Conservation (phyloP, 176 grass and related monocot genomes). For the Aegilops speltoides region DNA sequence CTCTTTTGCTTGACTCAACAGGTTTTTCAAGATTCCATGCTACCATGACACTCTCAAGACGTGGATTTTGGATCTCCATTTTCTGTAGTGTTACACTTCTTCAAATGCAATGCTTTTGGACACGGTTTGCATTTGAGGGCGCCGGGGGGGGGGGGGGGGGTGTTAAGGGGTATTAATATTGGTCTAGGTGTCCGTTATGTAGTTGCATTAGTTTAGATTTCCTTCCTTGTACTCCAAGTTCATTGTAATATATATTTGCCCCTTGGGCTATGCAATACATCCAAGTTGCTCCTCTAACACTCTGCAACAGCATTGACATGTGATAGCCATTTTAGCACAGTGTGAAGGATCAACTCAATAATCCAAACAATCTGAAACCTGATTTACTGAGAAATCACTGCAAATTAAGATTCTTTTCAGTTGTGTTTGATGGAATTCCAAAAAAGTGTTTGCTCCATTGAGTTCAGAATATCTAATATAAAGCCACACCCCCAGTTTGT, state of each 20-base stretch:
- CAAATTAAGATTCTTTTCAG: background rate
- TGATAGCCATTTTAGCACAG: constrained; percentile 18
- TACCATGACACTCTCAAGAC: no score
- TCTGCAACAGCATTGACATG: background rate
- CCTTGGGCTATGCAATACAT: background rate
- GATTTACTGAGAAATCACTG: background rate
- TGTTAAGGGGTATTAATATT: no score
- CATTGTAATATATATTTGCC: background rate
- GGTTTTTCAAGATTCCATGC: no score
- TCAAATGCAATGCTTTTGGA: no score
- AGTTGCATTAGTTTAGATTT: background rate
- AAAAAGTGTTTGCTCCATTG: background rate
- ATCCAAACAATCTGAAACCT: background rate
- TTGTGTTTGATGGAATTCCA: constrained; percentile 2
- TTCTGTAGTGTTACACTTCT: no score
- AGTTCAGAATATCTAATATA: background rate
- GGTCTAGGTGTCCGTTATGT: background rate
- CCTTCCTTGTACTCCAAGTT: background rate
- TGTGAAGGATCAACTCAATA: constrained; percentile 14
- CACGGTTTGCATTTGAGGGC: no score
- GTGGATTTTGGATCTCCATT: no score
- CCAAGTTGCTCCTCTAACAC: background rate
- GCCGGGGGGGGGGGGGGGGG: no score
- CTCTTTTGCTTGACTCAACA: no score
- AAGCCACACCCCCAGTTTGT: background rate